Percentiles rank a stretch among this genome's conserved stretches.
phyloP scores from a whole-genome alignment of 2,329 filamentous ascomycete genomes.

The Cercospora berteroae region DNA sequence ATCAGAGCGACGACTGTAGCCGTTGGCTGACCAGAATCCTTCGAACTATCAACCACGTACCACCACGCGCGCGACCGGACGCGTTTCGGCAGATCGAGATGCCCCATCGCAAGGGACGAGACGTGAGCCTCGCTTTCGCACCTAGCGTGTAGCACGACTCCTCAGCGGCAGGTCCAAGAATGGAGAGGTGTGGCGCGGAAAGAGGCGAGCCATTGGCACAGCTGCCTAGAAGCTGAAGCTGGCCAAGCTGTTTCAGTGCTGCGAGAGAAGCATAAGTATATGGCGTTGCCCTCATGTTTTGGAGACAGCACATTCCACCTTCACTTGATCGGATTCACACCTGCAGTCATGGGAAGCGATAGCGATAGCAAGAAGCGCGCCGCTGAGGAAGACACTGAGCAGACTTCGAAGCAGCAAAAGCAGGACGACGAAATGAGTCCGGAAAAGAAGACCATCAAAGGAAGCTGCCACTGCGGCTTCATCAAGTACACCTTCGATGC shows the following conservation, averaged over 20 bases:
- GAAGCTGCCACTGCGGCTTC: conserved; percentile 14
- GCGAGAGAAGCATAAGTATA: background rate
- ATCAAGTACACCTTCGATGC: conserved; percentile 12
- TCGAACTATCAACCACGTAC: background rate
- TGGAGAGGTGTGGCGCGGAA: background rate
- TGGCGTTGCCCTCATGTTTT: background rate
- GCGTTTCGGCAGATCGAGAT: background rate
- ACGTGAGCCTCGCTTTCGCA: background rate
- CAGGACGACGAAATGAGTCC: background rate
- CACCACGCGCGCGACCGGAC: background rate
- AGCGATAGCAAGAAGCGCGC: background rate
- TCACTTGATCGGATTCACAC: background rate
- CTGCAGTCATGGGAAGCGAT: background rate
- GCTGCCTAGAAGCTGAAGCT: background rate
- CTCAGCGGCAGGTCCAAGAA: background rate
- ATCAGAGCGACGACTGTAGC: background rate
- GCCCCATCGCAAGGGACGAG: background rate
- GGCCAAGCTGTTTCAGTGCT: background rate
- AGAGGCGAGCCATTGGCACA: background rate
- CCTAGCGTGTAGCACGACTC: background rate
- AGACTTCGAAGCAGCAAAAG: background rate
- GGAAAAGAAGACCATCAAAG: conserved; percentile 12
- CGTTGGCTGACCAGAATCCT: background rate
- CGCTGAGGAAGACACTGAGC: background rate
- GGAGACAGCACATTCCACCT: background rate